These are phyloP conservation scores for Pseudogymnoascus sp. DNA, from an alignment of 2,329 filamentous ascomycete species.

Conservation along the genomic window DNA sequence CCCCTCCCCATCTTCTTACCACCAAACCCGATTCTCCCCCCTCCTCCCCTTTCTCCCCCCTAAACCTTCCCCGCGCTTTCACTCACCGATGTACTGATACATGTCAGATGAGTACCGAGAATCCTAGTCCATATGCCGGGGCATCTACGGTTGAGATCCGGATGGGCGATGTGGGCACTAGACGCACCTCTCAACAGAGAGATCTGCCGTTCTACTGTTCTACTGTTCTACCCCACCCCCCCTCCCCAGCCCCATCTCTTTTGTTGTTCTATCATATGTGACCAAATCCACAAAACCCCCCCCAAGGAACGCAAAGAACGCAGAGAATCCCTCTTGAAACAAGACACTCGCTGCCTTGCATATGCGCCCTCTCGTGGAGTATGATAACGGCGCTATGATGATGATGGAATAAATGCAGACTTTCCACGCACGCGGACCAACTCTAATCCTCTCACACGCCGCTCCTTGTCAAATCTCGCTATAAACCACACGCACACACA, in stretches of 20 bases:
- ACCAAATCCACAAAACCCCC: background rate
- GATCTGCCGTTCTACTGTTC: background rate
- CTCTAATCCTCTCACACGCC: background rate
- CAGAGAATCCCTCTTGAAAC: background rate
- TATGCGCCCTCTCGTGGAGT: background rate
- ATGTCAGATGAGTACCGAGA: background rate
- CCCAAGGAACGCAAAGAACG: background rate
- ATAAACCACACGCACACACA: background rate
- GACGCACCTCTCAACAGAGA: background rate
- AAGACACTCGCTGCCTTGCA: background rate
- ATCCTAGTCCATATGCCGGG: background rate
- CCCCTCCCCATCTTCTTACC: background rate
- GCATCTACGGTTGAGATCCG: background rate
- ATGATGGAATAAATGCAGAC: background rate
- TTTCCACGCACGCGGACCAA: background rate
- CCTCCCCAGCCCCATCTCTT: background rate
- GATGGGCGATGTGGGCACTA: background rate
- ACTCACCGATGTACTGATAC: background rate
- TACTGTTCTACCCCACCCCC: background rate
- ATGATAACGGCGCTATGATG: background rate
- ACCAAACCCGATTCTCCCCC: background rate
- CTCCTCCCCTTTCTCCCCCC: background rate
- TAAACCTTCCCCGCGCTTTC: background rate
- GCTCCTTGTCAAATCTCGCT: background rate
- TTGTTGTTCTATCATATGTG: background rate